Conservation (phyloP, 2,329 filamentous ascomycete species). For the Phaeosphaeriaceae sp. region DNA sequence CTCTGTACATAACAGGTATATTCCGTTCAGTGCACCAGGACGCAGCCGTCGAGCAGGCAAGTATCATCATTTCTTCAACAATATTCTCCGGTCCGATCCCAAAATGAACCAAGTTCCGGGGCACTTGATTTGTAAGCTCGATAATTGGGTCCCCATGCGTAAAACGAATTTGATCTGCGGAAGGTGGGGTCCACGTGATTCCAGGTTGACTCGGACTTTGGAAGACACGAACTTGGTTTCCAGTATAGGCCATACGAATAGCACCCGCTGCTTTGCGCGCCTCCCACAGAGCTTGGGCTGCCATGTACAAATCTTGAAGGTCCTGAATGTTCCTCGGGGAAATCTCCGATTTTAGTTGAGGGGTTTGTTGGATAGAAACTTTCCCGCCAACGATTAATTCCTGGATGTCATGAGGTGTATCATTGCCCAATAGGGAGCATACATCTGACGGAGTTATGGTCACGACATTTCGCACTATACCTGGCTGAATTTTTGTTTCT, state of each 20-base stretch:
- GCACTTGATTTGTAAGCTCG: constrained; percentile 26
- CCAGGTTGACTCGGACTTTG: constrained; percentile 37
- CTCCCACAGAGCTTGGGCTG: constrained; percentile 41
- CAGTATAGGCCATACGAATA: constrained; percentile 39
- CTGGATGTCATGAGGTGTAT: constrained; percentile 23
- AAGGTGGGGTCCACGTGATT: constrained; percentile 51
- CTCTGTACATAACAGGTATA: constrained; percentile 59
- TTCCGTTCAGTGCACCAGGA: constrained; percentile 59
- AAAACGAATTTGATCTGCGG: constrained; percentile 43
- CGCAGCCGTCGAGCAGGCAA: constrained; percentile 60
- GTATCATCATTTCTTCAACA: constrained; percentile 58
- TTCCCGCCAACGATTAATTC: constrained; percentile 37
- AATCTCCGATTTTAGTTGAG: constrained; percentile 19
- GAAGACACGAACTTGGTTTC: constrained; percentile 46
- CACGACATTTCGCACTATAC: constrained; percentile 61
- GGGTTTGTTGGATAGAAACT: constrained; percentile 1
- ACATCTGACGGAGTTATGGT: constrained; percentile 57
- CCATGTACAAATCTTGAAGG: constrained; percentile 43
- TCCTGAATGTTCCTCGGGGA: constrained; percentile 21
- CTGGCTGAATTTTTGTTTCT: constrained; percentile 61
- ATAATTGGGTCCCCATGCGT: constrained; percentile 55
- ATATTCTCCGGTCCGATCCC: constrained; percentile 36
- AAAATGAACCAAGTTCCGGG: constrained; percentile 12
- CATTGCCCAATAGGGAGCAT: constrained; percentile 42
- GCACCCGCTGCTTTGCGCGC: constrained; percentile 48